A percentile compares a stretch with the other conserved stretches of the same genome.
Evolutionary conservation across 208 protist species (phyloP).

Genomic region (Tritrichomonas foetus): DNA sequence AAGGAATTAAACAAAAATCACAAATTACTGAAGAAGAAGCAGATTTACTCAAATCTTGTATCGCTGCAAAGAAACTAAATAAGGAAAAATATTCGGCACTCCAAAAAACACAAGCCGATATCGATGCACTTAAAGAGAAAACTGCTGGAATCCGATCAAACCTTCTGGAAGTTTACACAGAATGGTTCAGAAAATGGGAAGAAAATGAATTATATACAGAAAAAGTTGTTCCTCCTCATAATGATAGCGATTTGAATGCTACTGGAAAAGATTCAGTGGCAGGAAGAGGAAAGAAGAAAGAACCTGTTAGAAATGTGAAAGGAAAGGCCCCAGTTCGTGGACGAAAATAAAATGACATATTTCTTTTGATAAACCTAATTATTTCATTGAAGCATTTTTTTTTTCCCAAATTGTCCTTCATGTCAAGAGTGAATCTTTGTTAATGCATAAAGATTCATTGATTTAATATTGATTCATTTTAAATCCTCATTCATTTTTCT

Average conservation of each 20-base stretch:
- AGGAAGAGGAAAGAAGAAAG: slow-evolving; percentile 23
- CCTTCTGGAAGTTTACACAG: neutral
- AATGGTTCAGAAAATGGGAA: slow-evolving; percentile 1
- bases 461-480: no score
- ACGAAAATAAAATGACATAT: neutral
- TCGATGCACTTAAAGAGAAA: neutral
- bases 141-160: neutral
- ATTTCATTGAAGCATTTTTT: no score
- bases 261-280: neutral
- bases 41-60: neutral
- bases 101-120: neutral
- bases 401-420: no score
- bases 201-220: slow-evolving; percentile 31
- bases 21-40: neutral
- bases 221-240: neutral
- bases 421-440: no score
- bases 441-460: no score
- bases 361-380: no score
- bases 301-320: neutral
- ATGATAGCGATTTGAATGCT: neutral
- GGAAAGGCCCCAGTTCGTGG: neutral
- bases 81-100: neutral
- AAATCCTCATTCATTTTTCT: no score
- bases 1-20: neutral
- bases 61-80: neutral